phyloP scores from a whole-genome alignment of 2,329 filamentous ascomycete genomes.

The Microcyclosporella mali region DNA sequence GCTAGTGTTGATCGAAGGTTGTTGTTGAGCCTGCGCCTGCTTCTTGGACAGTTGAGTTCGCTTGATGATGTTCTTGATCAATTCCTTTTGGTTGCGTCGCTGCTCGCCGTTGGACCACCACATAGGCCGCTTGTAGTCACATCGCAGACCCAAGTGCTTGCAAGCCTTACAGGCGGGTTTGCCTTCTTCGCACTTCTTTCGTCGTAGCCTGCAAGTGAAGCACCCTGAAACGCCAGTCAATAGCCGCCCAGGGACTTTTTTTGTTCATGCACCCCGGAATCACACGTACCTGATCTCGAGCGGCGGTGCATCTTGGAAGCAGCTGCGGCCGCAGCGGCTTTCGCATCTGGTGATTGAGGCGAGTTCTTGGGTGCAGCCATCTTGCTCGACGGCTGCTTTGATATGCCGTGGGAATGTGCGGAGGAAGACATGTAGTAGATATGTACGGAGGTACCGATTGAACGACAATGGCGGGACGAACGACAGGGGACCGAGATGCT shows the following conservation, averaged over 20 bases:
- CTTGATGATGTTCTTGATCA: conserved; percentile 97
- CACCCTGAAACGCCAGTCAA: conserved; percentile 48
- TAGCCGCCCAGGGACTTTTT: conserved; percentile 17
- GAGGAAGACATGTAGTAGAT: conserved; percentile 43
- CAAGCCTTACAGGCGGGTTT: conserved; percentile 60
- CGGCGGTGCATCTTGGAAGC: conserved; percentile 75
- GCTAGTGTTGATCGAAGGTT: conserved; percentile 44
- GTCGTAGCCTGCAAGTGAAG: conserved; percentile 60
- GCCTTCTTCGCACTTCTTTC: conserved; percentile 65
- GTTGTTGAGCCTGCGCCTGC: conserved; percentile 47
- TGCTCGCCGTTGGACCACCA: conserved; percentile 97
- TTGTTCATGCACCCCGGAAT: conserved; percentile 32
- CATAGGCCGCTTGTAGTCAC: conserved; percentile 92
- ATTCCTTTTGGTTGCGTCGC: conserved; percentile 79
- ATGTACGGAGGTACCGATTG: conserved; percentile 34
- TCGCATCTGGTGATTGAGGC: conserved; percentile 46
- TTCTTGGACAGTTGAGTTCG: conserved; percentile 91
- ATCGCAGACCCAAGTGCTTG: conserved; percentile 69
- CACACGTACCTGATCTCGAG: conserved; percentile 79
- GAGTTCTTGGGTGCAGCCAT: conserved; percentile 46
- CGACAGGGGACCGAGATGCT: conserved; percentile 29
- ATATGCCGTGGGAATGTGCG: conserved; percentile 35
- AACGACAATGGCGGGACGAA: conserved; percentile 26
- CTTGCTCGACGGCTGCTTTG: conserved; percentile 36
- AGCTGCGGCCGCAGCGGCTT: conserved; percentile 49